phyloP scores from a whole-genome alignment of 108 stramenopile species.

The Skeletonema potamos region DNA sequence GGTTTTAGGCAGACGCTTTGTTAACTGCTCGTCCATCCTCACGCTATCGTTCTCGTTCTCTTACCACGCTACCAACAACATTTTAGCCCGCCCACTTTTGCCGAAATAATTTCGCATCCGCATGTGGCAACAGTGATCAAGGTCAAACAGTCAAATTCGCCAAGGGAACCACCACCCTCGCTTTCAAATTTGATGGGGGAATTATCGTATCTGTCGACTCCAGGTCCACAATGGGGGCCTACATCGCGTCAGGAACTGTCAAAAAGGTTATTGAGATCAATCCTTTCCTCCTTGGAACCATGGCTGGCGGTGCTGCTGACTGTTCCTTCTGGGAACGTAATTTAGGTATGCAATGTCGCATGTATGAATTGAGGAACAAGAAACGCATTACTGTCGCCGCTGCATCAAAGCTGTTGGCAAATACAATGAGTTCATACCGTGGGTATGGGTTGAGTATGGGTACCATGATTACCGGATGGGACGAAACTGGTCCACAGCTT shows the following conservation, averaged over 20 bases:
- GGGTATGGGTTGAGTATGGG: slow-evolving; percentile 99
- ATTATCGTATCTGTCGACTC: slow-evolving; percentile 97
- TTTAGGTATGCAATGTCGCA: slow-evolving; percentile 95
- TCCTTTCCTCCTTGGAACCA: slow-evolving; percentile 98
- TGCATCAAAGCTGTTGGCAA: slow-evolving; percentile 96
- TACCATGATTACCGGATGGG: slow-evolving; percentile 98
- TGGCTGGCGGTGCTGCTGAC: slow-evolving; percentile 99
- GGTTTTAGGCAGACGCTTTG: not conserved
- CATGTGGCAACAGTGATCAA: slow-evolving; percentile 78
- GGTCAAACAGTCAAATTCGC: slow-evolving; percentile 87
- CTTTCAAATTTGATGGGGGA: slow-evolving; percentile 97
- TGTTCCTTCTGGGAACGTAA: slow-evolving; percentile 99
- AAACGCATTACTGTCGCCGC: slow-evolving; percentile 98
- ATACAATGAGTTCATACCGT: slow-evolving; percentile 95
- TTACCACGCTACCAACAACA: not conserved
- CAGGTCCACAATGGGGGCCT: slow-evolving; percentile 97
- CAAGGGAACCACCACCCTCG: slow-evolving; percentile 99
- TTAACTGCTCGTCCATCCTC: not conserved
- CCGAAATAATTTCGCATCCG: slow-evolving; percentile 86
- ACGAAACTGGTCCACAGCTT: slow-evolving; percentile 98
- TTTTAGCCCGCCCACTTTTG: slow-evolving; percentile 82
- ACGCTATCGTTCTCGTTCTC: not conserved
- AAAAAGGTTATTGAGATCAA: slow-evolving; percentile 99
- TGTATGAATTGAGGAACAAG: slow-evolving; percentile 97
- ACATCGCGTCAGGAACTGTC: slow-evolving; percentile 95